A percentile compares a stretch with the other conserved stretches of the same genome.
These are phyloP conservation scores for Trapa bicornis DNA, from an alignment of 345 rosid species.

Conservation along the genomic window DNA sequence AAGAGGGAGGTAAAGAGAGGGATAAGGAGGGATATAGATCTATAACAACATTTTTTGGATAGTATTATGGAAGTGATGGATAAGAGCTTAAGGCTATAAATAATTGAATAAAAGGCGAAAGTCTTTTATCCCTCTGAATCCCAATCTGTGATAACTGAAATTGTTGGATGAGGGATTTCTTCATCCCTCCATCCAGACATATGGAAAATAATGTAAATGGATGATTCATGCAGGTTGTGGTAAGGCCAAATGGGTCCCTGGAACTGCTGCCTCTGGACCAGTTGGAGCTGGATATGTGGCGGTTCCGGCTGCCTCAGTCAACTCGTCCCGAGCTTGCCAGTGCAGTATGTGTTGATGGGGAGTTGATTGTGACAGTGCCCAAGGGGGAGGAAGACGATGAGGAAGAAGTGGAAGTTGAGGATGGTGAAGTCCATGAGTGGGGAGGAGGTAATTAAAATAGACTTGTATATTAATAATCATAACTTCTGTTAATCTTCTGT, in stretches of 20 bases:
- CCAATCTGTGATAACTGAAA: too few relatives aligned
- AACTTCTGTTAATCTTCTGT: background rate
- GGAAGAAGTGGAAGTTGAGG: slow-evolving; percentile 19
- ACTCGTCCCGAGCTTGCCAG: slow-evolving; percentile 84
- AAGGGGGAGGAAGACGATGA: slow-evolving; percentile 28
- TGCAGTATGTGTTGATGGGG: slow-evolving; percentile 58
- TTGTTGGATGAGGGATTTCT: too few relatives aligned
- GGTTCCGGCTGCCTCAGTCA: slow-evolving; percentile 76
- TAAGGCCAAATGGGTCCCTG: slow-evolving; percentile 53
- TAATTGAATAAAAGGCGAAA: too few relatives aligned
- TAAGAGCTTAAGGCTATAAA: too few relatives aligned
- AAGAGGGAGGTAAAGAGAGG: too few relatives aligned
- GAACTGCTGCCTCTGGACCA: slow-evolving; percentile 47
- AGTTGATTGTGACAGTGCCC: slow-evolving; percentile 81
- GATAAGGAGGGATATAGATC: too few relatives aligned
- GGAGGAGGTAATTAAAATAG: slow-evolving; percentile 69
- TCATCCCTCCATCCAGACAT: too few relatives aligned
- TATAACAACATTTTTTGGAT: too few relatives aligned
- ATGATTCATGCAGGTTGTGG: slow-evolving; percentile 28
- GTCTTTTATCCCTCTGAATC: too few relatives aligned
- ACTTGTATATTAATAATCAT: slow-evolving; percentile 60
- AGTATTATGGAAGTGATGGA: too few relatives aligned
- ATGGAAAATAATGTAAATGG: background rate
- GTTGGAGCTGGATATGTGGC: slow-evolving; percentile 89
- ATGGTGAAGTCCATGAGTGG: slow-evolving; percentile 31